phyloP scores from a whole-genome alignment of 352 stramenopile species.

The Globisporangium uncinulatum region DNA sequence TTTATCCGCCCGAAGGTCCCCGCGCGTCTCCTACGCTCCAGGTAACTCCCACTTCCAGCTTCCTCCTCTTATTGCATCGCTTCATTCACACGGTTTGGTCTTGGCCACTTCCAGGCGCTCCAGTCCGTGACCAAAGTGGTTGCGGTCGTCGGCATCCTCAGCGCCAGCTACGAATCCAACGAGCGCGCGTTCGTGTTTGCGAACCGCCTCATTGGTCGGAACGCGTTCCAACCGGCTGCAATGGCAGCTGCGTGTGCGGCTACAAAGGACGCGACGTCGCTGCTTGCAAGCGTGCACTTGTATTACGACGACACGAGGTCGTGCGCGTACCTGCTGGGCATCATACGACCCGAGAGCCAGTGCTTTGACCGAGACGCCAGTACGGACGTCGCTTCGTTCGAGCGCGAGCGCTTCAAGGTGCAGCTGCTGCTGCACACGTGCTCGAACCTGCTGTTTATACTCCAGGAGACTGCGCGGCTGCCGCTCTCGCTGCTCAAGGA shows the following conservation, averaged over 20 bases:
- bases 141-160: conserved; percentile 45
- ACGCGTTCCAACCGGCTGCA: conserved; percentile 32
- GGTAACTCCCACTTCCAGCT: not conserved
- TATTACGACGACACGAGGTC: conserved; percentile 46
- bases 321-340: conserved; percentile 51
- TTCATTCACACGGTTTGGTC: too few relatives aligned
- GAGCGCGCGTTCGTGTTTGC: conserved; percentile 37
- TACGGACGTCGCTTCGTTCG: conserved; percentile 14
- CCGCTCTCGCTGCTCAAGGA: conserved; percentile 40
- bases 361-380: conserved; percentile 19
- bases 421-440: conserved; percentile 55
- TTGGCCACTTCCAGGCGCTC: conserved; percentile 28
- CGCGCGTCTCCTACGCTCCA: conserved; percentile 11
- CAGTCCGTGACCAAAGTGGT: conserved; percentile 29
- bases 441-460: conserved; percentile 53
- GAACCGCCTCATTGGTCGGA: conserved; percentile 58
- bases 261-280: conserved; percentile 14
- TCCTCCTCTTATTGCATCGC: too few relatives aligned
- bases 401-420: conserved; percentile 57
- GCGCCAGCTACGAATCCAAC: conserved; percentile 24
- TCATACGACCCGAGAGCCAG: conserved; percentile 32
- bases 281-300: conserved; percentile 39
- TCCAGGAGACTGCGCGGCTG: conserved; percentile 33
- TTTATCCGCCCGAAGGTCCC: conserved; percentile 41
- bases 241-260: conserved; percentile 2